Percentiles rank a stretch among this genome's conserved stretches.
phyloP scores from a whole-genome alignment of 305 asterid genomes.

The Ilex paraguariensis region DNA sequence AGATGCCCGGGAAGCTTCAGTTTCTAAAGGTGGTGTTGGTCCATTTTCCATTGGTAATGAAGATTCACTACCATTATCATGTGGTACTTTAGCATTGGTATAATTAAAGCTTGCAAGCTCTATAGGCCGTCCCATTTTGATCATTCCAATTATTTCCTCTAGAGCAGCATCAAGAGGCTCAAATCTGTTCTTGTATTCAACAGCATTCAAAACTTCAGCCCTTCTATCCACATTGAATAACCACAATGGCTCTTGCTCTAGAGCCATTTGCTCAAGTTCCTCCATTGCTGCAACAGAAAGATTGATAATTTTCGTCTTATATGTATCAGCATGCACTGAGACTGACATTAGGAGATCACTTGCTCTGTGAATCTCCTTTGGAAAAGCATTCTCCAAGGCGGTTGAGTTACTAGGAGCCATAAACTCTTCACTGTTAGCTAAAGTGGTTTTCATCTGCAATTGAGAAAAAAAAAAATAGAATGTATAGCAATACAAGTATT shows the following conservation, averaged over 20 bases:
- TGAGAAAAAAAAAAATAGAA: too few species aligned
- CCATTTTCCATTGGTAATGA: slow-evolving; percentile 1
- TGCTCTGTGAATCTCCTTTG: slow-evolving; percentile 14
- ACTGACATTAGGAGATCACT: slow-evolving; percentile 50
- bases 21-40: slow-evolving; percentile 3
- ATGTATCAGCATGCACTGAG: slow-evolving; percentile 26
- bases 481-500: too few species aligned
- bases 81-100: slow-evolving; percentile 1
- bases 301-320: slow-evolving; percentile 27
- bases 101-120: slow-evolving; percentile 25
- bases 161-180: slow-evolving; percentile 32
- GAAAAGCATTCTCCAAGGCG: too few species aligned
- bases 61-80: neutral
- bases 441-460: too few species aligned
- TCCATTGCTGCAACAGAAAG: slow-evolving; percentile 39
- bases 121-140: slow-evolving; percentile 20
- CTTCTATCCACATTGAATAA: slow-evolving; percentile 20
- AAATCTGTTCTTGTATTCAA: slow-evolving; percentile 39
- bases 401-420: too few species aligned
- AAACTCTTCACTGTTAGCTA: too few species aligned
- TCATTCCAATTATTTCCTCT: slow-evolving; percentile 37
- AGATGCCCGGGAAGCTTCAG: slow-evolving; percentile 39
- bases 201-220: slow-evolving; percentile 31
- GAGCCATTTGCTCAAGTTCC: slow-evolving; percentile 34
- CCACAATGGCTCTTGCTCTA: slow-evolving; percentile 43